phyloP scores from a whole-genome alignment of 352 stramenopile species.

The Globisporangium nodosum region DNA sequence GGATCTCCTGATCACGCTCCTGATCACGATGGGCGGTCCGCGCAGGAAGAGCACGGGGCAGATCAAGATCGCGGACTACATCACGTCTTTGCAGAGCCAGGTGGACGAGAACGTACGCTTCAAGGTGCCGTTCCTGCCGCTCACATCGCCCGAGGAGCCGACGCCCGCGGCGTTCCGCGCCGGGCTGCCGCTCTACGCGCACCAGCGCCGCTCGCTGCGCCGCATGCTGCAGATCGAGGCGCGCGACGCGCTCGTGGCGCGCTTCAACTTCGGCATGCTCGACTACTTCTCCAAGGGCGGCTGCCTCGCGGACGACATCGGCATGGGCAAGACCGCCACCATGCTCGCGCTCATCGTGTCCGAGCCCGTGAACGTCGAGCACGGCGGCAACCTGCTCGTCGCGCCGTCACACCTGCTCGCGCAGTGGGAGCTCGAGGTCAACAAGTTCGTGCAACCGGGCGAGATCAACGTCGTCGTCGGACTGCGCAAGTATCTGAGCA shows the following conservation, averaged over 20 bases:
- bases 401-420: slow-evolving; percentile 74
- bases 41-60: slow-evolving; percentile 25
- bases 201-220: slow-evolving; percentile 80
- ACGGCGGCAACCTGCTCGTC: slow-evolving; percentile 60
- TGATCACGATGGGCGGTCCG: not conserved
- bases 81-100: slow-evolving; percentile 22
- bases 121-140: slow-evolving; percentile 80
- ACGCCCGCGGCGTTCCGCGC: slow-evolving; percentile 50
- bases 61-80: slow-evolving; percentile 52
- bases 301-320: slow-evolving; percentile 71
- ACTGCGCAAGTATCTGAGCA: slow-evolving; percentile 44
- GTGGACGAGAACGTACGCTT: slow-evolving; percentile 66
- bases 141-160: slow-evolving; percentile 54
- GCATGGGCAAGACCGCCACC: slow-evolving; percentile 82
- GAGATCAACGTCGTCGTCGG: slow-evolving; percentile 75
- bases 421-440: slow-evolving; percentile 77
- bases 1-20: not conserved
- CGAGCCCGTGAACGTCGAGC: slow-evolving; percentile 41
- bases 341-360: slow-evolving; percentile 71
- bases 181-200: slow-evolving; percentile 55
- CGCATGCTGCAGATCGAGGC: slow-evolving; percentile 82
- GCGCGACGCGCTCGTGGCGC: slow-evolving; percentile 48
- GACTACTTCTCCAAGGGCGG: slow-evolving; percentile 72
- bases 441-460: slow-evolving; percentile 61
- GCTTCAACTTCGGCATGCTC: slow-evolving; percentile 71